A percentile compares a stretch with the other conserved stretches of the same genome.
Conservation (phyloP, 2,329 filamentous ascomycete species). For the Penicillium sp. region DNA sequence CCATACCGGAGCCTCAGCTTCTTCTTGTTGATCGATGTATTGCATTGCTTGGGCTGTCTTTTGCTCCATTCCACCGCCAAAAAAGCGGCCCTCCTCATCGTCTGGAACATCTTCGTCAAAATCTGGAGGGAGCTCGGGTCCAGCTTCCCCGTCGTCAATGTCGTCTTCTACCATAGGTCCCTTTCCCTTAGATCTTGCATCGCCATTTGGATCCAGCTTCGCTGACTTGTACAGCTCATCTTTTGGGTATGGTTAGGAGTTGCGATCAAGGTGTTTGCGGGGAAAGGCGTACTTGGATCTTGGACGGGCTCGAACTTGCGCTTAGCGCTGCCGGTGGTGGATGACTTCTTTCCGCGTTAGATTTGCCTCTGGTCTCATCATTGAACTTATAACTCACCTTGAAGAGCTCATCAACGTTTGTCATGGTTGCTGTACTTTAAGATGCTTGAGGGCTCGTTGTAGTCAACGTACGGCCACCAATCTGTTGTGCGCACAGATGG, state of each 20-base stretch:
- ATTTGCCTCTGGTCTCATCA: not conserved
- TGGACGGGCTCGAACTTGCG: constrained; percentile 58
- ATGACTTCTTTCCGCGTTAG: constrained; percentile 47
- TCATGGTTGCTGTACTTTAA: constrained; percentile 48
- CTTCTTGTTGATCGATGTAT: constrained; percentile 72
- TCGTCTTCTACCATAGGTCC: constrained; percentile 50
- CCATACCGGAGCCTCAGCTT: constrained; percentile 48
- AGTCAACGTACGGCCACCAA: not conserved
- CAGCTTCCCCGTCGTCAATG: constrained; percentile 48
- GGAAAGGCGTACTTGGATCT: constrained; percentile 47
- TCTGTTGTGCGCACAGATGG: not conserved
- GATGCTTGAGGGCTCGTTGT: not conserved
- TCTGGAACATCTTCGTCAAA: constrained; percentile 61
- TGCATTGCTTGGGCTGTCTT: constrained; percentile 81
- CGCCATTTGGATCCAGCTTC: constrained; percentile 53
- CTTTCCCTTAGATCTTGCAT: constrained; percentile 50
- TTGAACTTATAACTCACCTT: constrained; percentile 38
- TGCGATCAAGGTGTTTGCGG: constrained; percentile 53
- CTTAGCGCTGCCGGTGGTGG: constrained; percentile 49
- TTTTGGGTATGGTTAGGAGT: constrained; percentile 51
- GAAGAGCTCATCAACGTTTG: constrained; percentile 62
- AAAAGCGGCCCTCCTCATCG: constrained; percentile 93
- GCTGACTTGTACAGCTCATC: constrained; percentile 61
- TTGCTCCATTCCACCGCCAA: constrained; percentile 82
- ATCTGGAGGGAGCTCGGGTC: constrained; percentile 57